A percentile compares a stretch with the other conserved stretches of the same genome.
phyloP scores from a whole-genome alignment of 23 red algal genomes.

The Cyanidiococcus yangmingshanensis region DNA sequence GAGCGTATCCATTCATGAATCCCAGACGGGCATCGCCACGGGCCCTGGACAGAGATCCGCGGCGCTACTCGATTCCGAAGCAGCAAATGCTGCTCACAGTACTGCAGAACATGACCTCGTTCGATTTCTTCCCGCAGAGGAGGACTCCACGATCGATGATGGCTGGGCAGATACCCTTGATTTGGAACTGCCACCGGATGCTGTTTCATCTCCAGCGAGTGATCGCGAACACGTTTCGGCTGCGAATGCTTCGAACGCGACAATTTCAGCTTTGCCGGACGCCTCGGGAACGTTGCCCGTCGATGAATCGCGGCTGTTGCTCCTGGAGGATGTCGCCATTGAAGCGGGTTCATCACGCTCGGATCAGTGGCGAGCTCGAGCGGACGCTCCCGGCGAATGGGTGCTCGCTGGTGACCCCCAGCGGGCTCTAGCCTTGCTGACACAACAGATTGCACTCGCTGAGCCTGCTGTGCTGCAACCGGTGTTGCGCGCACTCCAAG shows the following conservation, averaged over 20 bases:
- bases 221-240: not conserved
- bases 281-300: not conserved
- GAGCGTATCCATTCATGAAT: not conserved
- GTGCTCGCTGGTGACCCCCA: slow-evolving; percentile 67
- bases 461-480: slow-evolving; percentile 41
- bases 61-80: not conserved
- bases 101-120: too few relatives aligned
- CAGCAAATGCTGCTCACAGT: not conserved
- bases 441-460: slow-evolving; percentile 44
- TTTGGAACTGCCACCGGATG: not conserved
- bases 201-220: not conserved
- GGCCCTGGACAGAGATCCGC: not conserved
- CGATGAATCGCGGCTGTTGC: not conserved
- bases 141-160: too few relatives aligned
- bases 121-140: too few relatives aligned
- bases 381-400: slow-evolving; percentile 57
- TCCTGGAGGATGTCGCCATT: not conserved
- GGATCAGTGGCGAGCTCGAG: not conserved
- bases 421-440: slow-evolving; percentile 54
- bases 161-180: not conserved
- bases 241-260: not conserved
- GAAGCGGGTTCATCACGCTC: not conserved
- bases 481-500: slow-evolving; percentile 39
- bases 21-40: not conserved
- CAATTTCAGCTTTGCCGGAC: not conserved